Evolutionary conservation across 345 rosid genomes (phyloP), one percentile per base, ranked within the genome.

Genomic region (Populus pruinosa): DNA sequence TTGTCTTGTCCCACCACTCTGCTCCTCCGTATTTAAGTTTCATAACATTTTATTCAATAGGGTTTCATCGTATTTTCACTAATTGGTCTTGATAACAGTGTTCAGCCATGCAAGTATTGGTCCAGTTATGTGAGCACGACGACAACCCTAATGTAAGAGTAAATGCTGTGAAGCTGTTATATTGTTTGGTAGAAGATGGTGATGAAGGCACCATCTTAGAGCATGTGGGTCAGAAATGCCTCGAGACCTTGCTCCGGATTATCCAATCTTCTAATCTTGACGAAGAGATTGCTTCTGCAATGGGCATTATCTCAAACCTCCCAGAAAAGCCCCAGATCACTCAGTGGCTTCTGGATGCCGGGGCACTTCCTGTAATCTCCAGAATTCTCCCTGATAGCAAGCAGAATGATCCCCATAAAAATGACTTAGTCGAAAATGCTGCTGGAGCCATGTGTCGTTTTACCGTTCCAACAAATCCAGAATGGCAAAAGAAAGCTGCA

Each of bases 141-240:
- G 70, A 78, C 44, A 41, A 41, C 69, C 70, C 75, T 64, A 73
- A 78, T 68, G 90, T 89, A 31, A 86, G 90, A 73, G 82, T 81
- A 77, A 88, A 88, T 83, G 92, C 91, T 56, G 89, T 91, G 85
- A 89, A 89, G 83, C 82, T 91, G 78, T 83, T 88, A 67, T 77
- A 82, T 79, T 88, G 82, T 84, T 78, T 91, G 85, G 86, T 82
- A 29, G 85, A 88, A 75, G 89, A 82, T 71, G 80, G 85, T 59
- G 86, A 85, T 59, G 85, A 88, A 82, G 87, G 82, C 71, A 80
- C 75, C 73, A 83, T 91, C 53, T 41, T 63, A 70, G 90, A 89
- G 79, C 88, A 88, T 80, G 88, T 88, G 63, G 72, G 65, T 50
- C 81, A 82, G 84, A 83, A 71, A 74, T 83, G 82, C 77, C 36